Base-by-base conservation (phyloP, 1,139 yeast species). In the Candida mesenterica region DNA sequence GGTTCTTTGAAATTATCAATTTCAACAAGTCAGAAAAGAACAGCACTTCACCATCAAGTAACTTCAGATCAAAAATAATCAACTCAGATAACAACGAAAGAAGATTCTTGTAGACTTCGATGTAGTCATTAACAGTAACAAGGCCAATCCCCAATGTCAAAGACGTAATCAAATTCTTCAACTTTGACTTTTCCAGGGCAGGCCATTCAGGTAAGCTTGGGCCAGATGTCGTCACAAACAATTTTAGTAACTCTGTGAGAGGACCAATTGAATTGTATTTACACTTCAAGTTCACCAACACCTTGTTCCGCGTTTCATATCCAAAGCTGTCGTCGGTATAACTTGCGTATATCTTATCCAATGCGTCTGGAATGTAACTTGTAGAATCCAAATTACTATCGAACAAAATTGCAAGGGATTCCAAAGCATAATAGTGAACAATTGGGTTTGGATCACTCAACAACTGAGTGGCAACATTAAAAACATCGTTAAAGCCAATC, bases 371-470 rank as follows among this genome's bases (percentile, higher is more conserved):
- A 1, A 82, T 61, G 32, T 70, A 66, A 7, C 66, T 47, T 24
- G 61, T 63, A 37, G 77, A 70, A 8, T 78, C 76, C 31, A 77
- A 54, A 37, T 81, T 84, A 28, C 61, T 62, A 33, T 77, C 78
- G 33, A 88, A 67, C 10, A 85, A 61, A 5, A 73, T 62, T 3
- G 73, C 58, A 26, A 85, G 57, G 0, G 95, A 75, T 35, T 73
- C 74, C 42, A 89, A 55, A 0, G 94, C 72, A 69, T 87, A 83
- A 39, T 76, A 72, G 52, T 86, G 89, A 10, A 92, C 89, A 3
- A 77, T 64, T 0, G 96, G 96, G 52, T 90, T 92, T 0, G 96
- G 94, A 58, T 90, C 97, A 25, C 65, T 65, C 3, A 84, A 61
- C 30, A 90, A 65, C 15, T 86, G 82, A 13, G 71, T 58, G 7